Evolutionary conservation across 108 stramenopile genomes (phyloP), one percentile per base, ranked within the genome.

Genomic region (Skeletonema grethae): DNA sequence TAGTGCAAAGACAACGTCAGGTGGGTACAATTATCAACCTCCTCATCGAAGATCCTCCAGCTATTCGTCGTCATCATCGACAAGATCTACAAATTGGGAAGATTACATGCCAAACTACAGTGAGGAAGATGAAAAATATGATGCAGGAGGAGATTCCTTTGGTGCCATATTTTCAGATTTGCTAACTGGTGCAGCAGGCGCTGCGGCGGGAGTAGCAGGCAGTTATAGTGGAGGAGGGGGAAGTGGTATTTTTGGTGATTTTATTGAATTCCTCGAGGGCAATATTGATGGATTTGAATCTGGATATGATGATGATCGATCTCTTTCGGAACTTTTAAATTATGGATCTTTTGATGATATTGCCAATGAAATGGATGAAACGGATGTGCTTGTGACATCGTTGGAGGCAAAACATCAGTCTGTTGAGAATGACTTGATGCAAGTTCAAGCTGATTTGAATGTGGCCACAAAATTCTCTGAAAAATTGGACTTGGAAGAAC

Each of bases 91-190:
- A 58, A 84, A 82, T 67, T 94, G 93, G 93, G 75, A 75, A 65
- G 93, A 94, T 70, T 94, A 73, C 75, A 91, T 94, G 86, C 93
- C 93, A 18, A 82, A 88, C 8, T 88, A 91, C 64, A 57, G 71
- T 34, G 76, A 81, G 12, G 72, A 85, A 50, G 84, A 93, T 66
- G 59, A 76, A 53, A 72, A 83, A 7, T 95, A 91, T 63, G 88
- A 92, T 68, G 69, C 88, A n/a, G 80, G 69, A 55, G 90, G 89
- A 8, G 94, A 95, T 73, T 87, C 87, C 3, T 95, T 90, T 72
- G 82, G 82, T 28, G 61, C 86, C 41, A 95, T 95, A 16, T 88
- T 95, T 67, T 81, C 86, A 4, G 91, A 92, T 73, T 50, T 90
- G 20, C 64, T 95, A 25, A 60, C 72, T 31, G 88, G 88, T 32